Evolutionary conservation across 495 filamentous ascomycete species (phyloP).

Genomic region (Trichoderma gamsii): DNA sequence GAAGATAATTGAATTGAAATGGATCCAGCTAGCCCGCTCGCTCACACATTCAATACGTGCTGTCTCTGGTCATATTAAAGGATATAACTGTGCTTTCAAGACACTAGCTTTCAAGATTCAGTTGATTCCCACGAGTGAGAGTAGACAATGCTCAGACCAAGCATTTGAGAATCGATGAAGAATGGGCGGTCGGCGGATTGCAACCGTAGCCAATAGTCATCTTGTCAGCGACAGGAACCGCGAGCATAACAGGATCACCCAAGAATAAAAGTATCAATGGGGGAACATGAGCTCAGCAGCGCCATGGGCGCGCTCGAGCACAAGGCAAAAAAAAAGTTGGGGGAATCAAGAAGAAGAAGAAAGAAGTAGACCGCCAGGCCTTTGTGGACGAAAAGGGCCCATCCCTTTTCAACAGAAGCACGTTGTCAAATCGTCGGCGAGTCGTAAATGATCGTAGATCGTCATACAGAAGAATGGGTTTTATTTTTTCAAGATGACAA

Average conservation of each 20-base stretch:
- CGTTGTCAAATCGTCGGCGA: constrained; percentile 11
- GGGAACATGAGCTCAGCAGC: neutral
- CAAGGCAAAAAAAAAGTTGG: neutral
- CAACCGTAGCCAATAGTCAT: neutral
- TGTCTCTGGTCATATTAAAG: neutral
- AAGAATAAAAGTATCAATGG: neutral
- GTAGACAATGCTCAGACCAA: neutral
- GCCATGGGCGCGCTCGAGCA: neutral
- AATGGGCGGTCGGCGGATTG: neutral
- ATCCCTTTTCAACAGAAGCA: constrained; percentile 7
- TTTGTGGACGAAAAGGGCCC: constrained; percentile 7
- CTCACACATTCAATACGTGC: neutral
- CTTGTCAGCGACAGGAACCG: neutral
- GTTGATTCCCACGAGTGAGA: neutral
- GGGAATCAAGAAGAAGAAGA: neutral
- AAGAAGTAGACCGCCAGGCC: constrained; percentile 1
- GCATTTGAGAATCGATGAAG: neutral
- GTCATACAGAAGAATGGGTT: constrained; percentile 10
- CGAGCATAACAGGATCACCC: neutral
- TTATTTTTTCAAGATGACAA: constrained; percentile 2
- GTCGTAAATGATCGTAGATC: constrained; percentile 3
- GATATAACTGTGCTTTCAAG: neutral
- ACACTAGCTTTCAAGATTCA: neutral
- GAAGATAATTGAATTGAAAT: neutral
- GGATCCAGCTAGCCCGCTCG: neutral